These are phyloP conservation scores for Umbelopsis sp. DNA, from an alignment of 371 early-diverging fungal genomes.

Conservation along the genomic window DNA sequence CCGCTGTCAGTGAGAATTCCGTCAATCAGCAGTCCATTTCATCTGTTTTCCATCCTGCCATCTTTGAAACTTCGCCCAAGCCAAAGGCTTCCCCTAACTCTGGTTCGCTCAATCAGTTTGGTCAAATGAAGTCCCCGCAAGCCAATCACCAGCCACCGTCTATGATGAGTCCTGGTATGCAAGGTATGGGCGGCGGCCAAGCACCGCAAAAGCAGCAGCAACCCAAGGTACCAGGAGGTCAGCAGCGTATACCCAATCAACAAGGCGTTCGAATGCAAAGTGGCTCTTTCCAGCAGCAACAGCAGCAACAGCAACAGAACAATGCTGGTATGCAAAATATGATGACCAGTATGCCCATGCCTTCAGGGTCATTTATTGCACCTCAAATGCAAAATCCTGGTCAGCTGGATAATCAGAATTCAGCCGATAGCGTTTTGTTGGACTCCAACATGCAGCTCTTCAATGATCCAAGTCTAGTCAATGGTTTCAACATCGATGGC, in stretches of 20 bases:
- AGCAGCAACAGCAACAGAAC: background rate
- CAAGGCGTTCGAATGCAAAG: constrained; percentile 9
- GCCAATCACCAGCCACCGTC: constrained; percentile 23
- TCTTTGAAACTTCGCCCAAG: constrained; percentile 22
- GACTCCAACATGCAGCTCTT: constrained; percentile 32
- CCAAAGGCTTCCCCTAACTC: constrained; percentile 2
- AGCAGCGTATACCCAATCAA: background rate
- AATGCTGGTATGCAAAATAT: constrained; percentile 7
- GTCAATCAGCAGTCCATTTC: constrained; percentile 46
- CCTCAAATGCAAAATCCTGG: constrained; percentile 11
- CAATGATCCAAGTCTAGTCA: constrained; percentile 28
- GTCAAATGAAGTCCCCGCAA: constrained; percentile 32
- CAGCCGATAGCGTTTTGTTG: constrained; percentile 28
- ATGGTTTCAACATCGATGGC: constrained; percentile 16
- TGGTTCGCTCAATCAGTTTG: constrained; percentile 19
- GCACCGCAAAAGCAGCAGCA: constrained; percentile 23
- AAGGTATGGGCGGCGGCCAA: constrained; percentile 15
- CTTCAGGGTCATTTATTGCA: constrained; percentile 14
- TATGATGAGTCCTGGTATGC: constrained; percentile 18
- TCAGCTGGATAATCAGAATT: constrained; percentile 7
- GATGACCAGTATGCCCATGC: constrained; percentile 5
- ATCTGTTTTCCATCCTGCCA: constrained; percentile 40
- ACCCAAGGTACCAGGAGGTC: constrained; percentile 11
- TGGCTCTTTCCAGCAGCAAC: background rate
- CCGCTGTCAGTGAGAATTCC: constrained; percentile 39